Evolutionary conservation across 768 basidiomycete species (phyloP).

Genomic region (Leucosporidium yakuticum): DNA sequence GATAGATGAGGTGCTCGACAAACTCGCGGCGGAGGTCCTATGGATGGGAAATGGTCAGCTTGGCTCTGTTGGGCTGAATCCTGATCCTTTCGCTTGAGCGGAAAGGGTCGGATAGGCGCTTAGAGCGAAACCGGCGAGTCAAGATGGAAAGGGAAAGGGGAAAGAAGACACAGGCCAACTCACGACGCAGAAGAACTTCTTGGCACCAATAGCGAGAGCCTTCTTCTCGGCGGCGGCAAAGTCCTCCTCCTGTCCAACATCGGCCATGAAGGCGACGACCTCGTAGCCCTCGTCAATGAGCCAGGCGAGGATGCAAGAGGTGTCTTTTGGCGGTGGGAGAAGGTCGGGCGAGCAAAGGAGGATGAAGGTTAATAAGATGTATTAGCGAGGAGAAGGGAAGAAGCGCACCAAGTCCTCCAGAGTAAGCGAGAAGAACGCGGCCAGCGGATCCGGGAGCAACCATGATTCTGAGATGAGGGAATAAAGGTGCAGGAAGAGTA

Average conservation of each 20-base stretch:
- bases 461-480: neutral
- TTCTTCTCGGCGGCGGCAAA: slow-evolving; percentile 86
- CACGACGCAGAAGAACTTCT: slow-evolving; percentile 88
- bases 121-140: neutral
- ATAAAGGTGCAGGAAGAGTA: neutral
- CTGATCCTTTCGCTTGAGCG: neutral
- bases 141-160: neutral
- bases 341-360: neutral
- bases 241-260: slow-evolving; percentile 71
- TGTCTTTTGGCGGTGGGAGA: slow-evolving; percentile 56
- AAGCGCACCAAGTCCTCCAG: slow-evolving; percentile 85
- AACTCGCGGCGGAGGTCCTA: slow-evolving; percentile 94
- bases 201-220: slow-evolving; percentile 84
- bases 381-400: neutral
- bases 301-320: slow-evolving; percentile 98
- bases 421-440: slow-evolving; percentile 85
- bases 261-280: slow-evolving; percentile 94
- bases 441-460: slow-evolving; percentile 38
- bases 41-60: neutral
- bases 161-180: slow-evolving; percentile 5
- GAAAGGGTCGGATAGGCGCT: neutral
- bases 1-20: slow-evolving; percentile 91
- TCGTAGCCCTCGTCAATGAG: slow-evolving; percentile 97
- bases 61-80: too few species aligned
- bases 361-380: neutral